These are phyloP conservation scores for Chlorella sorokiniana DNA, from an alignment of 139 green algal species.

Conservation along the genomic window DNA sequence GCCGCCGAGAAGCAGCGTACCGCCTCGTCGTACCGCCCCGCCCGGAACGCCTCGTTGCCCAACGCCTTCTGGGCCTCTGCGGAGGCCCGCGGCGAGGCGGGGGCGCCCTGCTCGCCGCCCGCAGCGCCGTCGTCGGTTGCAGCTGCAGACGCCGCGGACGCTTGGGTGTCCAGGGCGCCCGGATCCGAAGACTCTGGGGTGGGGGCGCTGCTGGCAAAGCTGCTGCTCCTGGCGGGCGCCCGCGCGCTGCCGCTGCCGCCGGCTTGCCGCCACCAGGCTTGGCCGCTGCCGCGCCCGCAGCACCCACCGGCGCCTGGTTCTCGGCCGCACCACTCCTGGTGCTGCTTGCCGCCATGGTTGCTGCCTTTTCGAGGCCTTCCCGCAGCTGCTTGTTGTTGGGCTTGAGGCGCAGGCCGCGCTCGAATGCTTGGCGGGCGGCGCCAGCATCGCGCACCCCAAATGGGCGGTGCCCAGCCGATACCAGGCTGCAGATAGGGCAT, in stretches of 20 bases:
- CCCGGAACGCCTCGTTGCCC: slow-evolving; percentile 12
- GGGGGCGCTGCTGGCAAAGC: not conserved
- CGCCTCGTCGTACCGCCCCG: slow-evolving; percentile 43
- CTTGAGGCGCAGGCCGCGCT: not conserved
- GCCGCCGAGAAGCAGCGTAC: slow-evolving; percentile 41
- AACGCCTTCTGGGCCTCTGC: slow-evolving; percentile 12
- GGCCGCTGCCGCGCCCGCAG: no score
- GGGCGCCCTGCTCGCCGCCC: not conserved
- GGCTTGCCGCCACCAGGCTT: no score
- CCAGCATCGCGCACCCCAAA: not conserved
- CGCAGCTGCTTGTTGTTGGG: slow-evolving; percentile 21
- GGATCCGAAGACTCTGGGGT: not conserved
- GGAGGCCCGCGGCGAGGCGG: not conserved
- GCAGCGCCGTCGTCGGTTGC: not conserved
- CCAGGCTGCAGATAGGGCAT: not conserved
- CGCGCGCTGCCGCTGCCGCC: not conserved
- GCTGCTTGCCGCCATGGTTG: not conserved
- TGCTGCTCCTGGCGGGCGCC: not conserved
- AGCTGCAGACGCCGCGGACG: not conserved
- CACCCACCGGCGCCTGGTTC: not conserved
- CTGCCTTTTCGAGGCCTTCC: not conserved
- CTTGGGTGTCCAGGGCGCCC: not conserved
- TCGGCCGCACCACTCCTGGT: not conserved
- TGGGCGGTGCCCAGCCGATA: slow-evolving; percentile 15
- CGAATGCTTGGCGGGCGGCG: not conserved